Evolutionary conservation across 306 rosid genomes (phyloP), one percentile per base, ranked within the genome.

Genomic region (Malus sylvestris): DNA sequence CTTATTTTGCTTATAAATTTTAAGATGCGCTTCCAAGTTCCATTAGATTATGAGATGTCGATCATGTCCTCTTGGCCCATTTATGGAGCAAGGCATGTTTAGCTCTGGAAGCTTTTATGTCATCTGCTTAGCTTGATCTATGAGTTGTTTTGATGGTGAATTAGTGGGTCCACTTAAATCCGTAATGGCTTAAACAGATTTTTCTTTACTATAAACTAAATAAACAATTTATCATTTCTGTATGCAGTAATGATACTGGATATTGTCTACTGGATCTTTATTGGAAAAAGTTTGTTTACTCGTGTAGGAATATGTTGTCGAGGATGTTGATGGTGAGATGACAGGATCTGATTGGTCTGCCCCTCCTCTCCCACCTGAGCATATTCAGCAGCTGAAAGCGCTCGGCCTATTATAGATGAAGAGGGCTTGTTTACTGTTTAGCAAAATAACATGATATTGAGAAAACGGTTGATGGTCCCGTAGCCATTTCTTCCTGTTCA

Each of bases 281-380:
- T 45, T 82, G 74, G 51, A 77, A 68, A 70, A 46, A 79, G 81
- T 63, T 70, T 40, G 33, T 82, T 75, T 58, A 74, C 67, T 73
- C 59, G 32, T 19, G 40, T 66, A 94, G 98, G 98, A 94, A 86
- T 95, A 95, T 63, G 97, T 95, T 38, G 98, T 95, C 13, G 98
- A 95, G 81, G 98, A 95, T 66, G 97, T 89, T 18, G 98, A 95
- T 73, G 97, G 97, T 68, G 98, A 95, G 86, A 82, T 85, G 82
- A 85, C 97, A 12, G 98, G 93, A 73, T 84, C 91, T 70, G 97
- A 95, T 68, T 95, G 98, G 98, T 84, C 89, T 49, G 91, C 97
- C 68, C 93, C 98, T 8, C 65, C 90, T 76, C 93, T 95, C 72
- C 93, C 98, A 18, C 76, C 91, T 0, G 98, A 95, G 86, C 97